Evolutionary conservation across 2,329 filamentous ascomycete genomes (phyloP).

Genomic region (Talaromyces sp.): DNA sequence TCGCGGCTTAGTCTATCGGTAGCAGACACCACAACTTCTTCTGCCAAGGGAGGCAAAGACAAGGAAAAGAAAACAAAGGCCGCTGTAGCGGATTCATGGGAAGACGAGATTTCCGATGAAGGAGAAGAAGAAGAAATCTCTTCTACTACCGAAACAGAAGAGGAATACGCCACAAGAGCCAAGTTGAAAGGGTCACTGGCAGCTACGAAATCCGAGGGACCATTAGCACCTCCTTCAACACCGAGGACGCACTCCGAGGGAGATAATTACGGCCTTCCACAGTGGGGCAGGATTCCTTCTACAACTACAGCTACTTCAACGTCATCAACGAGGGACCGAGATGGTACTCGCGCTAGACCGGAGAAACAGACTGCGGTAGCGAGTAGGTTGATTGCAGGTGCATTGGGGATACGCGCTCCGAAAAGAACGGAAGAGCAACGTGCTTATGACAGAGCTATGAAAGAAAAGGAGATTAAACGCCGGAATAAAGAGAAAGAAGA

Average conservation of each 20-base stretch:
- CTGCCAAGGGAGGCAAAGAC: constrained; percentile 12
- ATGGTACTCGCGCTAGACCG: constrained; percentile 47
- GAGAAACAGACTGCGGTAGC: constrained; percentile 95
- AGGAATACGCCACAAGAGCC: constrained; percentile 19
- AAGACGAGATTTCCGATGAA: constrained; percentile 59
- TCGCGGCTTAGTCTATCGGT: constrained; percentile 19
- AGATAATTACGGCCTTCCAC: neutral
- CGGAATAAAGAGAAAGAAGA: constrained; percentile 66
- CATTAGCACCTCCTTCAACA: constrained; percentile 59
- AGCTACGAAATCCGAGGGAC: constrained; percentile 23
- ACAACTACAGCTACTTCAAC: neutral
- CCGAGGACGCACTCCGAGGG: constrained; percentile 41
- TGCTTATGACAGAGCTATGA: constrained; percentile 75
- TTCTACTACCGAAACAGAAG: constrained; percentile 20
- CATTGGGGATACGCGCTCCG: constrained; percentile 73
- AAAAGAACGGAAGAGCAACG: constrained; percentile 81
- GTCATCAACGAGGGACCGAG: constrained; percentile 11
- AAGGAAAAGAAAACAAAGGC: constrained; percentile 33
- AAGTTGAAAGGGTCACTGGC: constrained; percentile 21
- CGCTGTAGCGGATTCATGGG: constrained; percentile 65
- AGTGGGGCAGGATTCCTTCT: constrained; percentile 13
- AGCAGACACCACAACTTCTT: neutral
- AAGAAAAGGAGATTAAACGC: constrained; percentile 77
- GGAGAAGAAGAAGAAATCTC: constrained; percentile 27
- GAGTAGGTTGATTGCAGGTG: constrained; percentile 80